Evolutionary conservation across 352 stramenopile genomes (phyloP), one percentile per base, ranked within the genome.

Genomic region (Pythium aristosporum): DNA sequence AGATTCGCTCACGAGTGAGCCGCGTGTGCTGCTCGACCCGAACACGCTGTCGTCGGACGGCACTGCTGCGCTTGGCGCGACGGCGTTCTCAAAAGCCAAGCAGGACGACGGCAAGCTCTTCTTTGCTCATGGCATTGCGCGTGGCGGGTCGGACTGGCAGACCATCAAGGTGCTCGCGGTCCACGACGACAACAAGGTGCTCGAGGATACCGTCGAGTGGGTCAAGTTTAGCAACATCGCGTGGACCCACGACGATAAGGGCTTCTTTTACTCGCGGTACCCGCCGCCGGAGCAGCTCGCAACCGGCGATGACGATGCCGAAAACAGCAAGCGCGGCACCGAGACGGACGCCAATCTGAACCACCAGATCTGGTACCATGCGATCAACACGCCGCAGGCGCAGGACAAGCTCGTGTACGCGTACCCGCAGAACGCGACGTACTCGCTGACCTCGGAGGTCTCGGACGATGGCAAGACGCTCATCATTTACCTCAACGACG

Each of bases 181-280:
- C 13, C 77, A 89, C 42, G 80, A 89, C 41, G 72, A 74, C 32
- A 74, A 84, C 61, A 79, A 88, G 61, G 69, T 91, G 21, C 61
- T 96, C 23, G 76, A 88, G 0, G 89, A 97, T 65, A 79, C 75
- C 3, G 68, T 97, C 41, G 79, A 91, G 67, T 96, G 87, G 86
- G 90, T 92, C 71, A 96, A 96, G 77, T 97, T 95, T 65, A 89
- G 76, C 51, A 73, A 63, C 36, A 90, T 97, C 37, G 61, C 77
- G 4, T 97, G 85, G 87, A 91, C 79, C 23, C 80, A 94, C 49
- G 86, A 94, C 55, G 85, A 89, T 65, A 80, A 80, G 54, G 85
- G 87, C 0, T 94, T 96, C 69, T 96, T 96, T 68, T 96, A 94
- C 71, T 89, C 77, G 47, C 75, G 84, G 1, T 96, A 92, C 73